phyloP scores from a whole-genome alignment of 169 alveolate species.

The Plasmodium yoelii region DNA sequence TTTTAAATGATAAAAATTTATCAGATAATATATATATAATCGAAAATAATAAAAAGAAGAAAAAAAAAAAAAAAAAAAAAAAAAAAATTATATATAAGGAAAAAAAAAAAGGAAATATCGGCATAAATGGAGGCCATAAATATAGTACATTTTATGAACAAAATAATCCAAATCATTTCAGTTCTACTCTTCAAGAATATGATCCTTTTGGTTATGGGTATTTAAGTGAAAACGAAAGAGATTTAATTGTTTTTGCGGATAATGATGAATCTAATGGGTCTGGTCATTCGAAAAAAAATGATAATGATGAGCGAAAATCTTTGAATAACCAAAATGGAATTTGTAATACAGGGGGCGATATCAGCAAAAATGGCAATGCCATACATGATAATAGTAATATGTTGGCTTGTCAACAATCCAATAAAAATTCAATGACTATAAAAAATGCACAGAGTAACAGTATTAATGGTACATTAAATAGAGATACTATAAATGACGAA shows the following conservation, averaged over 20 bases:
- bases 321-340: too few relatives aligned
- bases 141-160: neutral
- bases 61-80: conserved; percentile 33
- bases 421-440: neutral
- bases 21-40: conserved; percentile 31
- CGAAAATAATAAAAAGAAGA: conserved; percentile 26
- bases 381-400: neutral
- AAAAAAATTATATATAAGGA: conserved; percentile 43
- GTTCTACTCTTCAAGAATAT: conserved; percentile 58
- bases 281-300: neutral
- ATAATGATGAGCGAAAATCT: neutral
- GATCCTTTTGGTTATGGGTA: conserved; percentile 74
- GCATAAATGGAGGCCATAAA: neutral
- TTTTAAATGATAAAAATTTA: conserved; percentile 40
- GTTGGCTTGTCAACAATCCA: neutral
- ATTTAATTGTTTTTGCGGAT: conserved; percentile 72
- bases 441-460: neutral
- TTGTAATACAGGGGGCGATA: neutral
- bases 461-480: neutral
- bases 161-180: conserved; percentile 14
- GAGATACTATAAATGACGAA: neutral
- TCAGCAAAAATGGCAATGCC: neutral
- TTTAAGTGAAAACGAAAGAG: conserved; percentile 73
- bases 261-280: conserved; percentile 36
- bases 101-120: conserved; percentile 16